Evolutionary conservation across 2,329 filamentous ascomycete species (phyloP).

Genomic region (Setomelanomma holmii): DNA sequence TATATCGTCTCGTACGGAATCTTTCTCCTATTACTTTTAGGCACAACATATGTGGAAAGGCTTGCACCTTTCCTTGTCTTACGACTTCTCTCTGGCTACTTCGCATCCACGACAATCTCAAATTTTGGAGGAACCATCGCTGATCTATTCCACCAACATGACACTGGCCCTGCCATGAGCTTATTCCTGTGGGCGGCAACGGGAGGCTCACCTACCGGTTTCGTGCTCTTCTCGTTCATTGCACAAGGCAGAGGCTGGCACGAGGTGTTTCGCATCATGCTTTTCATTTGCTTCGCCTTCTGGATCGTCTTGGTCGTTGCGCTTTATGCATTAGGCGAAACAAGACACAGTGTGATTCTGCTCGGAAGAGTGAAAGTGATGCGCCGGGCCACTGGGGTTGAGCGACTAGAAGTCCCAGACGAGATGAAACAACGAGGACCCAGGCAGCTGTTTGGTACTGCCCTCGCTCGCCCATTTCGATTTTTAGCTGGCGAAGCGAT

Average conservation of each 20-base stretch:
- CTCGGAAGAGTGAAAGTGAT: constrained; percentile 41
- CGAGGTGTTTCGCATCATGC: constrained; percentile 55
- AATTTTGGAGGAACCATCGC: constrained; percentile 56
- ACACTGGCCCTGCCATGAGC: constrained; percentile 52
- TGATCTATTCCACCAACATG: constrained; percentile 53
- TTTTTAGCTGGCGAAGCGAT: constrained; percentile 58
- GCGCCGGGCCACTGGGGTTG: constrained; percentile 33
- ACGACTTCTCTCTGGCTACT: constrained; percentile 55
- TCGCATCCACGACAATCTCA: constrained; percentile 50
- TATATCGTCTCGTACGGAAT: constrained; percentile 54
- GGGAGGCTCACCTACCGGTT: constrained; percentile 55
- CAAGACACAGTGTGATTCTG: constrained; percentile 55
- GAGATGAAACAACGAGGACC: constrained; percentile 49
- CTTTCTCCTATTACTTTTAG: constrained; percentile 53
- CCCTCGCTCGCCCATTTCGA: constrained; percentile 56
- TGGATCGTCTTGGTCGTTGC: constrained; percentile 53
- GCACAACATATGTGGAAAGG: constrained; percentile 52
- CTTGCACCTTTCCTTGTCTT: constrained; percentile 53
- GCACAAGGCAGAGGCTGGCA: constrained; percentile 54
- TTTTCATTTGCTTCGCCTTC: constrained; percentile 54
- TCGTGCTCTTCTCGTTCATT: constrained; percentile 56
- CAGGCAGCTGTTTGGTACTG: constrained; percentile 51
- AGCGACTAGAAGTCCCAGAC: constrained; percentile 43
- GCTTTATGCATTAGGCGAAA: constrained; percentile 51
- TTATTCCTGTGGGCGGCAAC: constrained; percentile 58